Base-by-base conservation (phyloP, 345 rosid genomes). In the Salix suchowensis region DNA sequence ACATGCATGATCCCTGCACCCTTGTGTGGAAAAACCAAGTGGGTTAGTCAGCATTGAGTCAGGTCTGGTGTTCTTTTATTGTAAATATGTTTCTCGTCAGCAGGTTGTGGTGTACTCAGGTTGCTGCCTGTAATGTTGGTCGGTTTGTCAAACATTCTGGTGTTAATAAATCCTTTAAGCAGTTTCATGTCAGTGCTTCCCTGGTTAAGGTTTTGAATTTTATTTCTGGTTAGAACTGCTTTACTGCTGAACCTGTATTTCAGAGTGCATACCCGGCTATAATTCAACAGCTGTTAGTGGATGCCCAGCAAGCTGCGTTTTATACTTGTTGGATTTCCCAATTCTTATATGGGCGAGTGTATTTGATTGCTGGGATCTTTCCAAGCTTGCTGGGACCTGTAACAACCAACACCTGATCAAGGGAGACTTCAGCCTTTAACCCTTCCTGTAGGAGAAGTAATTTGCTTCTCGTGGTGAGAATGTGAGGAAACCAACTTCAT, bases 51-150 rank as follows among this genome's bases (percentile, higher is more conserved):
- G 82, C 68, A 71, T 77, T 14, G 74, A 10, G 76, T 84, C 83
- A 48, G 77, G 77, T 79, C 78, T 42, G 58, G 72, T 68, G 85
- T 77, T 78, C 30, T 76, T 14, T 80, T 76, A 19, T 26, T 87
- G 90, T 88, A 88, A 76, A 88, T 85, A 87, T 71, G n/a, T 70
- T 28, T 36, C 44, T 75, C 40, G 50, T 26, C 62, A 48, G 79
- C 70, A 76, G 84, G 78, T 84, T n/a, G 70, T 74, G 82, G 79
- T 62, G 80, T 70, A 81, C 72, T 69, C 83, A 79, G 84, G 83
- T 77, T 78, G 66, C 68, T 28, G 54, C 77, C 82, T 82, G 82
- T 78, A 40, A 70, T 65, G 72, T 71, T 61, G 34, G 80, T 82
- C 80, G 16, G 85, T 76, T 34, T 73, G 83, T 83, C 82, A 46